These are phyloP conservation scores for Ichthyophthirius multifiliis DNA, from an alignment of 169 alveolate species.

Conservation along the genomic window DNA sequence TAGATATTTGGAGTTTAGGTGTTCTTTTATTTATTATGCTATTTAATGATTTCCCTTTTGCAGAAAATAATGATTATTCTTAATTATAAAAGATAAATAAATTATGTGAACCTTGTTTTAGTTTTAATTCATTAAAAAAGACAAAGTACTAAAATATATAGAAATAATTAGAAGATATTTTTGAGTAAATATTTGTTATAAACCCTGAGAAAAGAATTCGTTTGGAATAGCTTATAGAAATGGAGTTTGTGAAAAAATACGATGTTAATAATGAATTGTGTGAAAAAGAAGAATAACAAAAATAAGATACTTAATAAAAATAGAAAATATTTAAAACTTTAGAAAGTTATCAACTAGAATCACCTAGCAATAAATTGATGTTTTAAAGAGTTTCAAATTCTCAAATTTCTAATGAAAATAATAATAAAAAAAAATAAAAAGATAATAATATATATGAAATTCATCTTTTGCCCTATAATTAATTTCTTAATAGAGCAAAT, in stretches of 20 bases:
- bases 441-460: not conserved
- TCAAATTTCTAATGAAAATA: not conserved
- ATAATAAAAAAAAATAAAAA: not conserved
- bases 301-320: not conserved
- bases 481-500: not conserved
- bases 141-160: conserved; percentile 3
- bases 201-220: conserved; percentile 58
- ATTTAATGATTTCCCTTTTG: conserved; percentile 31
- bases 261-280: not conserved
- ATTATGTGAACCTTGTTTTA: conserved; percentile 25
- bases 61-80: conserved; percentile 29
- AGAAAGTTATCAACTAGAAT: not conserved
- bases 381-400: not conserved
- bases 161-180: conserved; percentile 25
- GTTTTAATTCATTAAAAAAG: not conserved
- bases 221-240: not conserved
- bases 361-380: not conserved
- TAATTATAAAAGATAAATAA: conserved; percentile 40
- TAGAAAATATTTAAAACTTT: not conserved
- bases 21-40: conserved; percentile 56
- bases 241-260: not conserved
- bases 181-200: conserved; percentile 37
- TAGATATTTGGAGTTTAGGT: conserved; percentile 81
- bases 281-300: not conserved
- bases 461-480: not conserved